Conservation (phyloP, 1,139 yeast genomes). For the Taphrina pruni region DNA sequence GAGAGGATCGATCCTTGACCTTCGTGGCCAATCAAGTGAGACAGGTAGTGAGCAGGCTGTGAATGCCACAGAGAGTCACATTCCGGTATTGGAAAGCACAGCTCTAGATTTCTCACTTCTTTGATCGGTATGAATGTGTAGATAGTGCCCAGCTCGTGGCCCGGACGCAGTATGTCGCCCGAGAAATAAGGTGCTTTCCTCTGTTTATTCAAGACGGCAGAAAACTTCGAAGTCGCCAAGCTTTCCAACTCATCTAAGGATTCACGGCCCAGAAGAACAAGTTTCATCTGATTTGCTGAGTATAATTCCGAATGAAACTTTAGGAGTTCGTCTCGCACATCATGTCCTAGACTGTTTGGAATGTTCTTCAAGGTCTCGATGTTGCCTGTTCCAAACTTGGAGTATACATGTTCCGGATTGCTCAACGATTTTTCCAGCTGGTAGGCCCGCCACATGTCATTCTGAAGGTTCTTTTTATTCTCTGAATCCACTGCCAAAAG, state of each 20-base stretch:
- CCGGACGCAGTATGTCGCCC: constrained; percentile 54
- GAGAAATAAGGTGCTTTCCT: constrained; percentile 56
- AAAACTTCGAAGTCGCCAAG: constrained; percentile 75
- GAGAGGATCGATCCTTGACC: constrained; percentile 80
- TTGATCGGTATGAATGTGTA: constrained; percentile 67
- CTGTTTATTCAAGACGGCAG: constrained; percentile 64
- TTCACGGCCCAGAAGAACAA: constrained; percentile 84
- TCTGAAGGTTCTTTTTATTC: constrained; percentile 89
- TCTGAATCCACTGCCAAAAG: constrained; percentile 95
- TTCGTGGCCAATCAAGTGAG: constrained; percentile 91
- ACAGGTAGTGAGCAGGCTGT: constrained; percentile 71
- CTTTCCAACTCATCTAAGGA: constrained; percentile 69
- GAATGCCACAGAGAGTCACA: constrained; percentile 67
- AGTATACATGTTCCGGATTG: constrained; percentile 72
- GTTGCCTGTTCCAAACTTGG: constrained; percentile 78
- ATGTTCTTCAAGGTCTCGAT: constrained; percentile 63
- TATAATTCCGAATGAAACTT: constrained; percentile 65
- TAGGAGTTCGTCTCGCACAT: constrained; percentile 71
- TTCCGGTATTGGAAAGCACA: constrained; percentile 78
- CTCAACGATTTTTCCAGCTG: constrained; percentile 80
- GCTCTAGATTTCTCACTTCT: constrained; percentile 70
- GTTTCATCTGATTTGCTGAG: constrained; percentile 81
- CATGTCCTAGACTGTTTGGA: constrained; percentile 60
- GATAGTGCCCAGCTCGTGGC: constrained; percentile 60
- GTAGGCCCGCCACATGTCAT: constrained; percentile 83